Evolutionary conservation across 2,329 filamentous ascomycete species (phyloP), one percentile per base, ranked within the genome.

Genomic region (Penicillium sp.): DNA sequence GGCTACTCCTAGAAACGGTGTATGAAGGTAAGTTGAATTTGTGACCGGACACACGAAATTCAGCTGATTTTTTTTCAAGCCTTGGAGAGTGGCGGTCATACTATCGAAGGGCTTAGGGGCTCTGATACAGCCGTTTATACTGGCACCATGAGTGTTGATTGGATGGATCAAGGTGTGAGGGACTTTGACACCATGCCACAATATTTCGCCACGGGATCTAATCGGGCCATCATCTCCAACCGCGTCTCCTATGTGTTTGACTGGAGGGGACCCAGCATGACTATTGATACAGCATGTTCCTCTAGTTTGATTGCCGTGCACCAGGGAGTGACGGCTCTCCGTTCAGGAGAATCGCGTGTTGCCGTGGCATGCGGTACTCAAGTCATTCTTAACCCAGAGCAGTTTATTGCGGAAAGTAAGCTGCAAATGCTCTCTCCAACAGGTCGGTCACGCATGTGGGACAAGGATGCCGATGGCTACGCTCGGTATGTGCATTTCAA

Each of bases 371-470:
- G 59, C n/a, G 66, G 65, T 4, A 30, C 63, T 6, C 64, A 65
- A 24, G 55, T 67, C 3, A 60, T 68, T 16, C 53, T 73, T 2
- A 64, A 63, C n/a, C 70, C 69, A 0, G 62, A 67, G 12, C 64
- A 66, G 49, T 72, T 64, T 52, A 64, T 73, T 6, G 63, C 66
- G 1, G 65, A 67, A 52, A 67, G 64, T 40, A 71, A 71, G 20
- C 57, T 68, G 18, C 62, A 77, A 63, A 66, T 83, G 48, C 76
- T 85, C 16, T 81, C 80, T 0, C 77, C 81, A 24, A 75, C 76
- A 0, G 81, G 81, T 1, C 73, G 77, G 38, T 83, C 77, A 14
- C 77, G 76, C 49, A 80, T 75, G 70, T 79, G 72, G 69, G 74
- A 76, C 63, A 63, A 61, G 1, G 63, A 60, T 1, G 81, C 76